Percentiles rank a stretch among this genome's conserved stretches.
phyloP scores from a whole-genome alignment of 2,329 filamentous ascomycete species.

The Hypomyces perniciosus region DNA sequence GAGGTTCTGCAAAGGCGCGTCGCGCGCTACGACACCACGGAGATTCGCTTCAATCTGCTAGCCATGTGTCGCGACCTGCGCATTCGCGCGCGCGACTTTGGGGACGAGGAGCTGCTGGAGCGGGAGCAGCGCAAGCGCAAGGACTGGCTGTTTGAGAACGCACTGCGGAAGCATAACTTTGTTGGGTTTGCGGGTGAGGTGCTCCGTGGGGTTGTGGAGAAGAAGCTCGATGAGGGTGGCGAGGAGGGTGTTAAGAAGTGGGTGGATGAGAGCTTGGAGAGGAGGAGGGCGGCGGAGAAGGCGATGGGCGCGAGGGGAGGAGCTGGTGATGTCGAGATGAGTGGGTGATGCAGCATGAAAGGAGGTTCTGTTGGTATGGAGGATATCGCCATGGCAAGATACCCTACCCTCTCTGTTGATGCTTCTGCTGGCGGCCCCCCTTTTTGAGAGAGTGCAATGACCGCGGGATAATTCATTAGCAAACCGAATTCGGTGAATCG shows the following conservation, averaged over 20 bases:
- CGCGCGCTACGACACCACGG: slow-evolving; percentile 72
- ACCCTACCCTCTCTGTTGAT: background rate
- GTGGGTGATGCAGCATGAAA: slow-evolving; percentile 12
- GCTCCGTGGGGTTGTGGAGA: slow-evolving; percentile 73
- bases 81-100: slow-evolving; percentile 69
- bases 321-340: slow-evolving; percentile 38
- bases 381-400: background rate
- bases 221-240: slow-evolving; percentile 63
- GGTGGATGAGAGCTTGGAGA: slow-evolving; percentile 61
- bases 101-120: slow-evolving; percentile 71
- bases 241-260: slow-evolving; percentile 63
- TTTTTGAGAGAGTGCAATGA: too few relatives aligned
- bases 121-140: slow-evolving; percentile 77
- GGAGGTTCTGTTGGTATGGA: background rate
- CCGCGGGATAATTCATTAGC: too few relatives aligned
- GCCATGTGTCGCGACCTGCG: slow-evolving; percentile 85
- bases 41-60: slow-evolving; percentile 94
- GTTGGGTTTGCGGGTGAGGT: slow-evolving; percentile 91
- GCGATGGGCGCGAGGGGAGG: slow-evolving; percentile 28
- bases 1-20: slow-evolving; percentile 82
- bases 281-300: slow-evolving; percentile 40
- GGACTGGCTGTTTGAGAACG: slow-evolving; percentile 94
- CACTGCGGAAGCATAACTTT: slow-evolving; percentile 87
- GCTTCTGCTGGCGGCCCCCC: background rate
- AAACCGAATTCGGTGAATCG: too few relatives aligned